phyloP scores from a whole-genome alignment of 257 asterid genomes.

The Mitragyna speciosa region DNA sequence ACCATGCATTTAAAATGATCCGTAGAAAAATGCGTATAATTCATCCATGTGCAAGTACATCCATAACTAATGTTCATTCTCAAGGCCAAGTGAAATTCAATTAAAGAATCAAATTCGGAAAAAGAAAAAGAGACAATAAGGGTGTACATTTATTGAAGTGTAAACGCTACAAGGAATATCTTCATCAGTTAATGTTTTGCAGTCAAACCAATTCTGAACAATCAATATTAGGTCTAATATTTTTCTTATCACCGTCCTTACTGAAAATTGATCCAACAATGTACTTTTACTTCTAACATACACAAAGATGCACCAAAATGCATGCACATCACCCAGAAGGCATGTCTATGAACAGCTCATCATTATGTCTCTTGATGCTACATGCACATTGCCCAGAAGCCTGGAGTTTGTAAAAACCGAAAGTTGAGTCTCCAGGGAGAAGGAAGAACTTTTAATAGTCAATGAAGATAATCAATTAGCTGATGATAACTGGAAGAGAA shows the following conservation, averaged over 20 bases:
- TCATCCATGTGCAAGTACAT: neutral
- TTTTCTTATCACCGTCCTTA: too few species aligned
- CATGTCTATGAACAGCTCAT: neutral
- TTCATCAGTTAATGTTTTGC: neutral
- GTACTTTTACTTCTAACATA: neutral
- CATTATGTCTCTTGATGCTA: neutral
- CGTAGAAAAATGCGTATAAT: neutral
- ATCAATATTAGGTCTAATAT: neutral
- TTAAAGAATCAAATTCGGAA: neutral
- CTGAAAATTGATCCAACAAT: neutral
- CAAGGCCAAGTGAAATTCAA: neutral
- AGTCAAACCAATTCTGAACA: neutral
- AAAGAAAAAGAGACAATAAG: neutral
- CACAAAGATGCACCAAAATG: neutral
- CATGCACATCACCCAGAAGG: neutral
- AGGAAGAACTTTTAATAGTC: neutral
- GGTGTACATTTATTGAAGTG: neutral
- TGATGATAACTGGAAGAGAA: neutral
- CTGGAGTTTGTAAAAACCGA: neutral
- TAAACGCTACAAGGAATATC: neutral
- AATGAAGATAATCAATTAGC: neutral
- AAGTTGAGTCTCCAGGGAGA: neutral
- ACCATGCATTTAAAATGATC: neutral
- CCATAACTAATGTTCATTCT: neutral
- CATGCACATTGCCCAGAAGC: neutral